phyloP scores from a whole-genome alignment of 805 yeast genomes.

The Ogataea populi-albae region DNA sequence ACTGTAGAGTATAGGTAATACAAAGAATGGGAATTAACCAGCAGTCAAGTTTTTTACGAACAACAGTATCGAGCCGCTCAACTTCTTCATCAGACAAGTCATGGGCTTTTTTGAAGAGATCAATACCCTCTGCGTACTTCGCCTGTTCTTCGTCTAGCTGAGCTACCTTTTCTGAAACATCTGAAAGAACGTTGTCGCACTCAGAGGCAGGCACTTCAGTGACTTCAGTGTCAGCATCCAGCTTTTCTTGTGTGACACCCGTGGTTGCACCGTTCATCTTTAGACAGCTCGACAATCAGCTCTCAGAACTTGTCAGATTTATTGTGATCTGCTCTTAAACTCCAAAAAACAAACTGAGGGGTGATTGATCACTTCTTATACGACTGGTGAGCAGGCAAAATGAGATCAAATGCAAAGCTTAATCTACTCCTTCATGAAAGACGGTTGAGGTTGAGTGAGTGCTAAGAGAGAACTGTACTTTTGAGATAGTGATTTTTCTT shows the following conservation, averaged over 20 bases:
- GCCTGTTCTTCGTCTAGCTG: slow-evolving; percentile 1
- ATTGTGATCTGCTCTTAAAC: no score
- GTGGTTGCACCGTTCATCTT: no score
- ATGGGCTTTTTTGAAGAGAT: slow-evolving; percentile 4
- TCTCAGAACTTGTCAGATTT: no score
- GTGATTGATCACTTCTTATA: no score
- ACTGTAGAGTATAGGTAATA: slow-evolving; percentile 34
- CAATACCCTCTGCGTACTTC: slow-evolving; percentile 7
- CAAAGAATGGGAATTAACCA: slow-evolving; percentile 49
- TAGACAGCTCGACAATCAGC: no score
- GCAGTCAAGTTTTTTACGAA: slow-evolving; percentile 45
- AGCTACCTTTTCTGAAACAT: neutral
- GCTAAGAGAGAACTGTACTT: no score
- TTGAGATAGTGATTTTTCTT: no score
- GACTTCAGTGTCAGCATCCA: neutral
- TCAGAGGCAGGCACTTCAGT: slow-evolving; percentile 1
- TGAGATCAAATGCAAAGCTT: no score
- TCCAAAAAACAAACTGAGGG: no score
- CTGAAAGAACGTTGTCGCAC: neutral
- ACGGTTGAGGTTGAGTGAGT: no score
- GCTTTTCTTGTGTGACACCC: neutral
- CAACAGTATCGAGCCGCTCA: slow-evolving; percentile 6
- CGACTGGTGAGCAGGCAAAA: no score
- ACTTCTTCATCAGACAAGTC: slow-evolving; percentile 6
- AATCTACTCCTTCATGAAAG: no score